Evolutionary conservation across 345 rosid species (phyloP).

Genomic region (Bruguiera sexangula): DNA sequence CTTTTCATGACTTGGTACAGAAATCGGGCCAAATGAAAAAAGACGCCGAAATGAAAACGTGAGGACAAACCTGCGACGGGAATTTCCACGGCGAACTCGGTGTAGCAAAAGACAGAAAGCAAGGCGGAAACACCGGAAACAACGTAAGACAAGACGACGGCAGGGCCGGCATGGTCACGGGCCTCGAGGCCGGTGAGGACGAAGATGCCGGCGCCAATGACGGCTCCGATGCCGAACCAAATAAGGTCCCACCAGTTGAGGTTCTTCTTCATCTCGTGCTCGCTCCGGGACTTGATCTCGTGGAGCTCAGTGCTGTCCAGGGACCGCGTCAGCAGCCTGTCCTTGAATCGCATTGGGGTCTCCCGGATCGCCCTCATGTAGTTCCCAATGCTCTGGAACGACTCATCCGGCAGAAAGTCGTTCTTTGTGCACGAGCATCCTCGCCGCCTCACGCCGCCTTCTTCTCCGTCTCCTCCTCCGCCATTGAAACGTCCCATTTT

Average conservation of each 20-base stretch:
- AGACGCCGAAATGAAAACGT: not conserved
- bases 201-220: conserved; percentile 84
- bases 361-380: conserved; percentile 56
- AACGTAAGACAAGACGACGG: conserved; percentile 77
- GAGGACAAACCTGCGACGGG: conserved; percentile 70
- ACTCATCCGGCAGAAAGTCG: conserved; percentile 86
- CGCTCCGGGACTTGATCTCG: conserved; percentile 72
- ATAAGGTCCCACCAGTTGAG: conserved; percentile 94
- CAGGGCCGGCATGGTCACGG: conserved; percentile 54
- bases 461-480: conserved; percentile 15
- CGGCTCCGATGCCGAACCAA: conserved; percentile 94
- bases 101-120: conserved; percentile 95
- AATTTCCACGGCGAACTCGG: conserved; percentile 94
- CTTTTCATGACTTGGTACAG: too few species aligned
- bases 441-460: conserved; percentile 46
- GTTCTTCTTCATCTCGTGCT: conserved; percentile 81
- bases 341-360: conserved; percentile 55
- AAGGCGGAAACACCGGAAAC: conserved; percentile 84
- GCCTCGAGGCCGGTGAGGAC: conserved; percentile 84
- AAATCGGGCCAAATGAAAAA: too few species aligned
- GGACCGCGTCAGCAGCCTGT: conserved; percentile 64
- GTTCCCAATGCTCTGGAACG: conserved; percentile 60
- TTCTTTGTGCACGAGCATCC: conserved; percentile 64
- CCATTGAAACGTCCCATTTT: not conserved
- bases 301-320: conserved; percentile 66